Conservation (phyloP, 345 rosid genomes). For the Jatropha curcas region DNA sequence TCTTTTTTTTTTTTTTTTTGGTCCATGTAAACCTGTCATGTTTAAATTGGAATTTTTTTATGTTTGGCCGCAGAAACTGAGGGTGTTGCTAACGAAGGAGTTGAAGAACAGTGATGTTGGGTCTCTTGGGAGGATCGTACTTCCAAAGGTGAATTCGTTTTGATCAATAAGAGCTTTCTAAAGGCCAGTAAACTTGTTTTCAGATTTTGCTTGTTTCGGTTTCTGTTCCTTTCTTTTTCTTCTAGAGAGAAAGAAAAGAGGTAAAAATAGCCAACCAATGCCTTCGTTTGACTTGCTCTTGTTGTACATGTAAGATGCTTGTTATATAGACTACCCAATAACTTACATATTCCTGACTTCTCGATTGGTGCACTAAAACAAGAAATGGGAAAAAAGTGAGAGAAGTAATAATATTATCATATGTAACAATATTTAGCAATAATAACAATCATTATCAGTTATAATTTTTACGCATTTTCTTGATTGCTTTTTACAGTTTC, state of each 20-base stretch:
- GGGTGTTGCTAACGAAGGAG: constrained; percentile 53
- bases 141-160: constrained; percentile 72
- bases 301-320: constrained; percentile 27
- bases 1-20: neutral
- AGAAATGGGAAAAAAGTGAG: neutral
- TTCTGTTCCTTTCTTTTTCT: constrained; percentile 1
- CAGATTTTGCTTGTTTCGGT: constrained; percentile 12
- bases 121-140: constrained; percentile 74
- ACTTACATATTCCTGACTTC: constrained; percentile 24
- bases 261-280: constrained; percentile 24
- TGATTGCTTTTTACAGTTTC: neutral
- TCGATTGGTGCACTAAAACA: constrained; percentile 25
- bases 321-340: constrained; percentile 27
- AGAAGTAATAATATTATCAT: neutral
- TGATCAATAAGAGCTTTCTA: constrained; percentile 9
- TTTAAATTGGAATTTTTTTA: neutral
- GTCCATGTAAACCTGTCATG: neutral
- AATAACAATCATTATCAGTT: neutral
- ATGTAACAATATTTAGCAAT: neutral
- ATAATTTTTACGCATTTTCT: neutral
- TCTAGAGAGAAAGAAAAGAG: constrained; percentile 11
- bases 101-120: constrained; percentile 85
- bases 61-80: constrained; percentile 49
- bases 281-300: constrained; percentile 22
- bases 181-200: neutral